A percentile compares a stretch with the other conserved stretches of the same genome.
Evolutionary conservation across 2,329 filamentous ascomycete genomes (phyloP).

Genomic region (Lecanoromycetidae sp.): DNA sequence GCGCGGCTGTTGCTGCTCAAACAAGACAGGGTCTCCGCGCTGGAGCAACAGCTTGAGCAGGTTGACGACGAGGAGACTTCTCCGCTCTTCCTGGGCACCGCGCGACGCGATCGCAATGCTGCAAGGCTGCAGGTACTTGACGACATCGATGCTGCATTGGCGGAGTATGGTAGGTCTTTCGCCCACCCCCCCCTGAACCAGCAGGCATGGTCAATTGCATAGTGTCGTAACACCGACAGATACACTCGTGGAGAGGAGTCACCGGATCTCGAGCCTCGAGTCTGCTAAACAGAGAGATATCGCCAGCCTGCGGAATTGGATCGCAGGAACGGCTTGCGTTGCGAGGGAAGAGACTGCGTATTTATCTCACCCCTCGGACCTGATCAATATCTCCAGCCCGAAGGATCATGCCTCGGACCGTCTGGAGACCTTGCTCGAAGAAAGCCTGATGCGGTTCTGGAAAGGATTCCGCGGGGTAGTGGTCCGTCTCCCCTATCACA

Average conservation of each 20-base stretch:
- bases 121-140: neutral
- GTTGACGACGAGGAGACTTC: constrained; percentile 3
- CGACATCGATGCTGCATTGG: neutral
- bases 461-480: neutral
- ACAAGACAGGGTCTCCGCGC: constrained; percentile 1
- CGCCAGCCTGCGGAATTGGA: neutral
- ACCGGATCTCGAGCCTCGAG: neutral
- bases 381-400: neutral
- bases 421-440: neutral
- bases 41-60: constrained; percentile 5
- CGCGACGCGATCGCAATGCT: neutral
- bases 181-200: neutral
- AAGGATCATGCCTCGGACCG: neutral
- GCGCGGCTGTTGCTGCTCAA: constrained; percentile 9
- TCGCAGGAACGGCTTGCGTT: neutral
- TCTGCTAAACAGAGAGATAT: neutral
- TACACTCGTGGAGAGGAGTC: neutral
- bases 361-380: neutral
- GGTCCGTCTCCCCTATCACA: too few relatives aligned
- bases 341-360: neutral
- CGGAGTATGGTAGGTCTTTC: constrained; percentile 1
- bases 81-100: constrained; percentile 30
- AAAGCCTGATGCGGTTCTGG: neutral
- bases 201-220: neutral
- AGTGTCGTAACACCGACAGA: neutral